phyloP scores from a whole-genome alignment of 1,284 basidiomycete genomes.

The Puccinia hordei region DNA sequence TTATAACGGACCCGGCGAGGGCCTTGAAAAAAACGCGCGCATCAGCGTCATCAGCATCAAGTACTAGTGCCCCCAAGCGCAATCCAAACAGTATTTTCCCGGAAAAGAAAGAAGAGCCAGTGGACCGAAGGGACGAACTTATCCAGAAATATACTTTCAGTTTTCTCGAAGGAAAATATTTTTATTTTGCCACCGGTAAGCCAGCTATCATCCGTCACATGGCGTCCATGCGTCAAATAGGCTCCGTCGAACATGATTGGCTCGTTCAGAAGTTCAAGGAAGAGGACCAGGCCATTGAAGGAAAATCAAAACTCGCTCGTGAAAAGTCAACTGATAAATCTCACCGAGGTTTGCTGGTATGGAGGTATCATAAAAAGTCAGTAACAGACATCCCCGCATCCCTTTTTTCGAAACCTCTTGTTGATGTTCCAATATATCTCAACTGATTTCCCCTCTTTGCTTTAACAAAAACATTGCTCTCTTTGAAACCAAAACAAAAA shows the following conservation, averaged over 20 bases:
- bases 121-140: constrained; percentile 18
- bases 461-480: neutral
- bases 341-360: constrained; percentile 25
- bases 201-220: constrained; percentile 22
- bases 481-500: neutral
- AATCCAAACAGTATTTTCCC: neutral
- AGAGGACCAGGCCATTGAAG: neutral
- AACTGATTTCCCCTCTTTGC: neutral
- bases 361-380: constrained; percentile 37
- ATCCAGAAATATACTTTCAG: constrained; percentile 26
- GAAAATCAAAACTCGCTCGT: neutral
- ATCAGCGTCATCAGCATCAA: neutral
- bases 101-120: neutral
- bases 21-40: neutral
- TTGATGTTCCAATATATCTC: too few species aligned
- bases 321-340: constrained; percentile 20
- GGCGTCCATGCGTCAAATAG: constrained; percentile 17
- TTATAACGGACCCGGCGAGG: constrained; percentile 13
- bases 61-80: neutral
- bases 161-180: constrained; percentile 17
- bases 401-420: neutral
- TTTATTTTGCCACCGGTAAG: constrained; percentile 36
- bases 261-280: constrained; percentile 20
- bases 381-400: neutral
- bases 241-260: constrained; percentile 35